These are phyloP conservation scores for Lachancea nothofagi DNA, from an alignment of 805 yeast species.

Conservation along the genomic window DNA sequence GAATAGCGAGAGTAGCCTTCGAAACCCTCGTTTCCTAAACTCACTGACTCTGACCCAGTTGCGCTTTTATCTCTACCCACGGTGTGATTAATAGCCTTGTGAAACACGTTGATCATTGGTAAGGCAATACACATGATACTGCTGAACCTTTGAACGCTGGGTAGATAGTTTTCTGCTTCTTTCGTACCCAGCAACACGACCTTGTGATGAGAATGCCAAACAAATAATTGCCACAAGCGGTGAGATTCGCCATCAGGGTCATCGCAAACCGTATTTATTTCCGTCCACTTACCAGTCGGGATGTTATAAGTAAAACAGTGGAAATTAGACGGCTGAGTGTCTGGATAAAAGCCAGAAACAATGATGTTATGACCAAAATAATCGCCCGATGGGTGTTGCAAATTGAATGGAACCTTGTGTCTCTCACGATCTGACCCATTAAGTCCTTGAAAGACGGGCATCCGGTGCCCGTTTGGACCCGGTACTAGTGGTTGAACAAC, in stretches of 20 bases:
- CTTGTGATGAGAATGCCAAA: slow-evolving; percentile 76
- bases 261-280: slow-evolving; percentile 49
- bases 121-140: slow-evolving; percentile 45
- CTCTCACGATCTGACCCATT: slow-evolving; percentile 22
- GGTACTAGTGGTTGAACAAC: slow-evolving; percentile 33
- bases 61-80: slow-evolving; percentile 3
- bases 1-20: slow-evolving; percentile 70
- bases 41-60: not conserved
- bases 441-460: slow-evolving; percentile 21
- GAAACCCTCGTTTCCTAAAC: slow-evolving; percentile 34
- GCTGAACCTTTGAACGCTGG: slow-evolving; percentile 40
- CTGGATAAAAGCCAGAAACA: slow-evolving; percentile 52
- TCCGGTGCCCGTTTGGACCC: slow-evolving; percentile 30
- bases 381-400: slow-evolving; percentile 55
- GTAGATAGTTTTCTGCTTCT: slow-evolving; percentile 22
- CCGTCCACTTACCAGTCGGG: slow-evolving; percentile 49
- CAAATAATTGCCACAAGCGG: slow-evolving; percentile 60
- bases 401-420: slow-evolving; percentile 26
- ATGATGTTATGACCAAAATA: slow-evolving; percentile 62
- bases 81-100: slow-evolving; percentile 5
- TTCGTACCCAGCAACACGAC: slow-evolving; percentile 53
- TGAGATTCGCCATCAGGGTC: slow-evolving; percentile 50
- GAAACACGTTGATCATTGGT: slow-evolving; percentile 46
- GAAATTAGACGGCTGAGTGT: slow-evolving; percentile 28
- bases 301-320: slow-evolving; percentile 32